Conservation (phyloP, 2,329 filamentous ascomycete genomes). For the Aspergillus versicolor region DNA sequence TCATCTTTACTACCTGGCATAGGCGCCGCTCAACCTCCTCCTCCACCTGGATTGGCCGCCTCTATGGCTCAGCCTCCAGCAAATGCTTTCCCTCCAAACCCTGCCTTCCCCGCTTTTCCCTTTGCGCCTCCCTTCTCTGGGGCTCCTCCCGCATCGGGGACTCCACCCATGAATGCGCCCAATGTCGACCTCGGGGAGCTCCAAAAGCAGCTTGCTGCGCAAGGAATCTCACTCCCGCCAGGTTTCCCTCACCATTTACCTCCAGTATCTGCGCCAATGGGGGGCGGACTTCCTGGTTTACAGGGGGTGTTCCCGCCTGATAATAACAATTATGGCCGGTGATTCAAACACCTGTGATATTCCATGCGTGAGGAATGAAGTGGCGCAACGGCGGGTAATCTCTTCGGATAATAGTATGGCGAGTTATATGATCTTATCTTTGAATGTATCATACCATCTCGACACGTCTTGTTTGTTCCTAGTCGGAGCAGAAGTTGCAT, state of each 20-base stretch:
- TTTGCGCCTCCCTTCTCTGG: conserved; percentile 48
- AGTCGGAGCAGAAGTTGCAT: conserved; percentile 1
- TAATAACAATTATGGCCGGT: conserved; percentile 32
- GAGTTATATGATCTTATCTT: neutral
- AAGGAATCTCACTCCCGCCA: conserved; percentile 35
- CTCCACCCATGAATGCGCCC: conserved; percentile 42
- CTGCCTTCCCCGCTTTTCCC: conserved; percentile 38
- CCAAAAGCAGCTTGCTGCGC: conserved; percentile 39
- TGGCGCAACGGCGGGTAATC: conserved; percentile 31
- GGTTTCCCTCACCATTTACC: conserved; percentile 42
- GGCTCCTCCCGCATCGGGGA: conserved; percentile 42
- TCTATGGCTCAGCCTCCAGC: conserved; percentile 44
- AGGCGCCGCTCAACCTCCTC: conserved; percentile 43
- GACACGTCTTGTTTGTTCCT: neutral
- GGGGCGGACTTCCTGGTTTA: conserved; percentile 33
- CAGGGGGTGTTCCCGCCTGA: conserved; percentile 38
- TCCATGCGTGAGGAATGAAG: neutral
- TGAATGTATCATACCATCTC: conserved; percentile 13
- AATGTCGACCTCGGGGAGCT: conserved; percentile 34
- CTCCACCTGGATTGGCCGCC: conserved; percentile 29
- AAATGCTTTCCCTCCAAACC: conserved; percentile 27
- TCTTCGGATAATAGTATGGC: neutral
- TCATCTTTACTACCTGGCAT: conserved; percentile 47
- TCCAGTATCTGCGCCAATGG: conserved; percentile 28
- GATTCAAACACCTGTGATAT: conserved; percentile 41